Evolutionary conservation across 2,329 filamentous ascomycete genomes (phyloP).

Genomic region (Thelonectria blattea): DNA sequence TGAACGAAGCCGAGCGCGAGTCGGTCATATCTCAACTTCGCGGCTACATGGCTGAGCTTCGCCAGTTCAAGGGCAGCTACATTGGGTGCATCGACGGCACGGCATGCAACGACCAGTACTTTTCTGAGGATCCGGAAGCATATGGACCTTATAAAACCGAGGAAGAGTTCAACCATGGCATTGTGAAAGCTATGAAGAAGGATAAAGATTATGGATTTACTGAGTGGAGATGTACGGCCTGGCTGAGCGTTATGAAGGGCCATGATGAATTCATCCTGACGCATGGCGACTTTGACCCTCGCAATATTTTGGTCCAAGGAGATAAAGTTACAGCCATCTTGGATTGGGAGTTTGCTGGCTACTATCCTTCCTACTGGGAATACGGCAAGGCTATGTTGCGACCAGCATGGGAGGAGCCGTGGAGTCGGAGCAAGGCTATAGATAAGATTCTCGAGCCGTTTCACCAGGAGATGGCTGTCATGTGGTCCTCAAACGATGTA

Average conservation of each 20-base stretch:
- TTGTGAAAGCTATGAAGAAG: slow-evolving; percentile 26
- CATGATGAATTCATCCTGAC: slow-evolving; percentile 21
- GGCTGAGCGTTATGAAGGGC: slow-evolving; percentile 22
- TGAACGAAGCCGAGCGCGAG: slow-evolving; percentile 20
- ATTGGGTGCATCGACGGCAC: slow-evolving; percentile 30
- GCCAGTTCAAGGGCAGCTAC: slow-evolving; percentile 23
- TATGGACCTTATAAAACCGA: slow-evolving; percentile 28
- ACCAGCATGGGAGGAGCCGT: slow-evolving; percentile 11
- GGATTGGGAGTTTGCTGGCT: slow-evolving; percentile 22
- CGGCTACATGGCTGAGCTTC: slow-evolving; percentile 28
- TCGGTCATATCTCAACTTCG: slow-evolving; percentile 29
- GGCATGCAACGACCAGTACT: slow-evolving; percentile 30
- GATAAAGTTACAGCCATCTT: slow-evolving; percentile 14
- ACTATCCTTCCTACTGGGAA: slow-evolving; percentile 21
- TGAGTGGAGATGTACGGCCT: slow-evolving; percentile 22
- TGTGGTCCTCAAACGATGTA: slow-evolving; percentile 12
- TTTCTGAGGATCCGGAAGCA: slow-evolving; percentile 16
- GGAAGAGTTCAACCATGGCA: slow-evolving; percentile 28
- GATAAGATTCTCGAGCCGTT: slow-evolving; percentile 18
- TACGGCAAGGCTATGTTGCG: slow-evolving; percentile 33
- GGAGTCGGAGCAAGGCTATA: slow-evolving; percentile 7
- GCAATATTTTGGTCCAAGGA: slow-evolving; percentile 20
- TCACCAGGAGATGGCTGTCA: slow-evolving; percentile 15
- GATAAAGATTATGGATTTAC: slow-evolving; percentile 6
- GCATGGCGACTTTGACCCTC: slow-evolving; percentile 18